Evolutionary conservation across 2,329 filamentous ascomycete species (phyloP).

Genomic region (Colletotrichum karsti): DNA sequence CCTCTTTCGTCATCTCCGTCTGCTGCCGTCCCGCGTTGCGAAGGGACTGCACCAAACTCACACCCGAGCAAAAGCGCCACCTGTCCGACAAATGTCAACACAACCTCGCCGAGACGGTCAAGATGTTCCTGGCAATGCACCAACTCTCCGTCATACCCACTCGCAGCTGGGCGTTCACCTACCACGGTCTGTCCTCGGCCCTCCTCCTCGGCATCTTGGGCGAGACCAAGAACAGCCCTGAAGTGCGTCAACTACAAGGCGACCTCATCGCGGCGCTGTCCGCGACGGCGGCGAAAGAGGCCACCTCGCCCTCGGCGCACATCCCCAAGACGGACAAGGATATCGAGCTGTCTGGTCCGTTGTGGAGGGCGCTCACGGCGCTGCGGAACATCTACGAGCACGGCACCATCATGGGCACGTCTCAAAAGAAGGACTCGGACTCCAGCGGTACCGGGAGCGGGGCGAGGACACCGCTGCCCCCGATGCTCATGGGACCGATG

Average conservation of each 20-base stretch:
- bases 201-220: conserved; percentile 70
- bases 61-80: conserved; percentile 59
- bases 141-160: conserved; percentile 73
- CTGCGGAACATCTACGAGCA: conserved; percentile 74
- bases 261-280: conserved; percentile 71
- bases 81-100: conserved; percentile 68
- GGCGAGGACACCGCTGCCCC: conserved; percentile 48
- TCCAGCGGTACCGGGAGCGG: conserved; percentile 55
- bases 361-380: conserved; percentile 68
- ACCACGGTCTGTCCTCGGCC: conserved; percentile 72
- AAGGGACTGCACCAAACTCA: conserved; percentile 59
- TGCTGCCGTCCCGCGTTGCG: conserved; percentile 70
- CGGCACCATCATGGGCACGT: conserved; percentile 61
- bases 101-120: conserved; percentile 71
- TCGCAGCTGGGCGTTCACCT: conserved; percentile 74
- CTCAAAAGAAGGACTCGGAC: conserved; percentile 56
- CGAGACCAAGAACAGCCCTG: conserved; percentile 70
- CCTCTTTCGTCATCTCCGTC: conserved; percentile 71
- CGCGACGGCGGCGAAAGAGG: conserved; percentile 70
- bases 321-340: conserved; percentile 65
- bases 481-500: conserved; percentile 34
- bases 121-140: conserved; percentile 76
- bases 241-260: conserved; percentile 70
- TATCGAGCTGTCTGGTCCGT: conserved; percentile 68
- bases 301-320: conserved; percentile 60